Conservation (phyloP, 306 rosid species). For the Rosa chinensis region DNA sequence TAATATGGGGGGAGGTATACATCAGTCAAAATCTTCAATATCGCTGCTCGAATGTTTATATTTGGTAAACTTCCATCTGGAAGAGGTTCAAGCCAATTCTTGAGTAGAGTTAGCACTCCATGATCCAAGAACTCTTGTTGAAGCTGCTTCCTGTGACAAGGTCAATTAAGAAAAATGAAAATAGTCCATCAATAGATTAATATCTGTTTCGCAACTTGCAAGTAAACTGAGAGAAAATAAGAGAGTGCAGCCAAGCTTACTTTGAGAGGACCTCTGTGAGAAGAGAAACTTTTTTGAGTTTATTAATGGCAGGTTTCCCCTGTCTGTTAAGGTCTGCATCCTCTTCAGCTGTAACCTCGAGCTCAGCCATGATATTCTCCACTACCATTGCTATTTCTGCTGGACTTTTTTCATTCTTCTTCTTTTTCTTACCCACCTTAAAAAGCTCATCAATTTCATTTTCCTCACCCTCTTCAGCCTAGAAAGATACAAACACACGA, state of each 20-base stretch:
- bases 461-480: slow-evolving; percentile 96
- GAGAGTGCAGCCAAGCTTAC: slow-evolving; percentile 42
- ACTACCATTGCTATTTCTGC: slow-evolving; percentile 89
- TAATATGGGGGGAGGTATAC: slow-evolving; percentile 40
- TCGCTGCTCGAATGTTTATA: slow-evolving; percentile 78
- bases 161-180: not conserved
- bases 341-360: slow-evolving; percentile 94
- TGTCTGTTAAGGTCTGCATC: slow-evolving; percentile 86
- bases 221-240: not conserved
- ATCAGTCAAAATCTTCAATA: slow-evolving; percentile 83
- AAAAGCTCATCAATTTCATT: slow-evolving; percentile 75
- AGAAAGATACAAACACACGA: slow-evolving; percentile 26
- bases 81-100: slow-evolving; percentile 97
- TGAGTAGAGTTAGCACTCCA: slow-evolving; percentile 76
- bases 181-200: not conserved
- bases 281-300: slow-evolving; percentile 82
- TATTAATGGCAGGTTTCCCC: slow-evolving; percentile 86
- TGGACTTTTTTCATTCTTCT: slow-evolving; percentile 86
- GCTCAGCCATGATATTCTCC: slow-evolving; percentile 97
- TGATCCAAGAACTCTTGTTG: slow-evolving; percentile 91
- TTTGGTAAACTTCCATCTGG: slow-evolving; percentile 96
- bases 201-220: slow-evolving; percentile 10
- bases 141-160: slow-evolving; percentile 73
- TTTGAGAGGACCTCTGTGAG: slow-evolving; percentile 90
- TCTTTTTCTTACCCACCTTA: slow-evolving; percentile 79